Evolutionary conservation across 257 asterid species (phyloP), one percentile per base, ranked within the genome.

Genomic region (Capsicum pubescens): DNA sequence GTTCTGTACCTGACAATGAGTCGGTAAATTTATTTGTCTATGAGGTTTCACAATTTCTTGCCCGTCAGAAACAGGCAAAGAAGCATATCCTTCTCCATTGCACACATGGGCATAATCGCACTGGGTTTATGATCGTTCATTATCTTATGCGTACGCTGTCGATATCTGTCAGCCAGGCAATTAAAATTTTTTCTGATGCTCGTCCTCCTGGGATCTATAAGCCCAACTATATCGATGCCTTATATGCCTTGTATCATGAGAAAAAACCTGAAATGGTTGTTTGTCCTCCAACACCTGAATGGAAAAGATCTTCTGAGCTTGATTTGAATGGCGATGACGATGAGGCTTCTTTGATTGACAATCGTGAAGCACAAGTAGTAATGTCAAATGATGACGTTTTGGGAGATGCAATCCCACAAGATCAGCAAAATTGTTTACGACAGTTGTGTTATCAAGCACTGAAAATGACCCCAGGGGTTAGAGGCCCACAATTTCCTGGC

Each of bases 91-190:
- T 97, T 87, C 97, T 95, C 58, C 99, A 97, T 85, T 97, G 99
- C 91, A 97, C 99, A 0, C 99, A 97, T 89, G 99, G 99, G 85
- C 99, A 97, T 87, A 97, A 97, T 84, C 98, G 99, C 80, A 97
- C 99, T 57, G 99, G 99, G 86, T 97, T 87, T 89, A 97, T 97
- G 99, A 93, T 95, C 57, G 87, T 92, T 87, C 99, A 97, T 86
- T 97, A 88, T 90, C 98, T 97, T 77, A 95, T 97, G 99, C 95
- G 99, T 57, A 90, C 97, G 60, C 85, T 42, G 82, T 87, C 91
- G 19, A 89, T 90, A 69, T 93, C 98, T 84, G 99, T 95, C 89
- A 88, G 93, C 72, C 97, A 95, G 99, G 99, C 98, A 61, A 92
- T 97, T 55, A 91, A 94, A 87, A 78, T 82, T 46, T 95, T 95